Percentiles rank a stretch among this genome's conserved stretches.
phyloP scores from a whole-genome alignment of 2,329 filamentous ascomycete species.

The Phyllosticta citriasiana region DNA sequence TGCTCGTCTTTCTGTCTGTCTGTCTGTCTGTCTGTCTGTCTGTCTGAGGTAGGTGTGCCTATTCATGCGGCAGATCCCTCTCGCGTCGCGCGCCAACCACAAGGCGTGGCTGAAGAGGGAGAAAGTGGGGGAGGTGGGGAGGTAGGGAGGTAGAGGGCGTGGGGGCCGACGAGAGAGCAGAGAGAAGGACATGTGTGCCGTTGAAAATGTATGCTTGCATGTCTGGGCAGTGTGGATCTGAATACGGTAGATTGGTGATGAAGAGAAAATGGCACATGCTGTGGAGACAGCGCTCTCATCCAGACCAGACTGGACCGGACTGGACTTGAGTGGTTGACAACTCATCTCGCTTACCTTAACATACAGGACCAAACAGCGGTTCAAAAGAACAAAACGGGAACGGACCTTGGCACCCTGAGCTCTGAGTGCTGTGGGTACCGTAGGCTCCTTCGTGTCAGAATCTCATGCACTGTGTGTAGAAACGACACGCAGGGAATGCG shows the following conservation, averaged over 20 bases:
- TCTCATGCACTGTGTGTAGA: no score
- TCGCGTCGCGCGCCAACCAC: no score
- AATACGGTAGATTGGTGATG: not conserved
- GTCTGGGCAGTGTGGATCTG: not conserved
- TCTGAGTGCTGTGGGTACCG: not conserved
- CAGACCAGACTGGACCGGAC: not conserved
- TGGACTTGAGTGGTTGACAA: not conserved
- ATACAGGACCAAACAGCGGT: not conserved
- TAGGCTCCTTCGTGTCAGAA: no score
- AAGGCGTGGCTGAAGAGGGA: not conserved
- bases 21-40: no score
- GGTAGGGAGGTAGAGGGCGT: not conserved
- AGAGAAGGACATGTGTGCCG: not conserved
- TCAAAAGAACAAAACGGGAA: not conserved
- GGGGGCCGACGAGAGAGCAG: not conserved
- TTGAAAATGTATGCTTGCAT: not conserved
- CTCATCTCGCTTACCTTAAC: not conserved
- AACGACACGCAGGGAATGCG: no score
- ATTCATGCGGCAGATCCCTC: no score
- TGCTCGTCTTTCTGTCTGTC: no score
- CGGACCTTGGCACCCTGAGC: not conserved
- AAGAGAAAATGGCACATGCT: not conserved
- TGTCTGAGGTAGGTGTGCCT: no score
- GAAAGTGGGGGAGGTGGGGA: not conserved
- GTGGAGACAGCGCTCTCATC: not conserved